Percentiles rank a stretch among this genome's conserved stretches.
Conservation (phyloP, 176 grass and related monocot genomes). For the Oryza glumipatula region DNA sequence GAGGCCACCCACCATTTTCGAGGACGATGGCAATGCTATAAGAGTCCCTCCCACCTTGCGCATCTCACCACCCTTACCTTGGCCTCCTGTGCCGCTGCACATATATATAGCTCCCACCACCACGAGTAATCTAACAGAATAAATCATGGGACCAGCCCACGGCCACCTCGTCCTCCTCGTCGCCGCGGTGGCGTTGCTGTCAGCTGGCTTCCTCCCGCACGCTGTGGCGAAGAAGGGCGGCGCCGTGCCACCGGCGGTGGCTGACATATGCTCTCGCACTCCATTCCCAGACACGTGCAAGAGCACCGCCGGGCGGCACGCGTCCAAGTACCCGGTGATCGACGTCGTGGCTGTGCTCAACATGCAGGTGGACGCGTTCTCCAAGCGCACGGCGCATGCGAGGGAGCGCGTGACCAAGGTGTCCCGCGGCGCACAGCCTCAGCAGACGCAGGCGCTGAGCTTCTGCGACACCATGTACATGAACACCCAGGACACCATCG, state of each 20-base stretch:
- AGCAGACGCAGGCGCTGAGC: constrained; percentile 30
- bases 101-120: constrained; percentile 4
- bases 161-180: constrained; percentile 24
- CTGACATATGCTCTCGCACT: constrained; percentile 27
- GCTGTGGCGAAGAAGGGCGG: neutral
- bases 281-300: constrained; percentile 50
- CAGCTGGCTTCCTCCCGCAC: constrained; percentile 5
- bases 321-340: constrained; percentile 46
- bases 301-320: constrained; percentile 35
- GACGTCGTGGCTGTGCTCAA: constrained; percentile 53
- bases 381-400: constrained; percentile 35
- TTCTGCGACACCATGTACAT: constrained; percentile 67
- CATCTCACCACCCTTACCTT: constrained; percentile 19
- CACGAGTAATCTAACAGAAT: constrained; percentile 1
- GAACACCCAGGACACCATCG: constrained; percentile 59
- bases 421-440: neutral
- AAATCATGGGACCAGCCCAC: constrained; percentile 39
- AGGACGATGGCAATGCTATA: constrained; percentile 13
- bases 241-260: neutral
- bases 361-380: constrained; percentile 58
- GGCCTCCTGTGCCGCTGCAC: neutral
- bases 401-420: constrained; percentile 17
- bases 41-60: neutral
- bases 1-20: constrained; percentile 39
- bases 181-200: constrained; percentile 27